Conservation (phyloP, 176 grass and related monocot species). For the Oryza punctata region DNA sequence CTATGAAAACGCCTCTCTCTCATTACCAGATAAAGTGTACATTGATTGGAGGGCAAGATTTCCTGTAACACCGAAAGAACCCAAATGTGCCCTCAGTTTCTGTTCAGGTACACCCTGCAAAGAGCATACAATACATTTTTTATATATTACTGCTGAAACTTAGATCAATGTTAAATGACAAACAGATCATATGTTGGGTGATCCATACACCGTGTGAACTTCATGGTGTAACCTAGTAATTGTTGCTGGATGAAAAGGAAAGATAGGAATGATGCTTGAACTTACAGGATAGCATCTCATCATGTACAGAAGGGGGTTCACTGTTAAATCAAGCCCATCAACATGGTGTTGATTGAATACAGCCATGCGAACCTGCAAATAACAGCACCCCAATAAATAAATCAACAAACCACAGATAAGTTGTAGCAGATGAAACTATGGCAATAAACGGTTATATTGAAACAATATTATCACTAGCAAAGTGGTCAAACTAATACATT, state of each 20-base stretch:
- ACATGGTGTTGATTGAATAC: conserved; percentile 99
- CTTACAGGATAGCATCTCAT: conserved; percentile 95
- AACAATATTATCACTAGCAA: background rate
- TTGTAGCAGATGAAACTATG: background rate
- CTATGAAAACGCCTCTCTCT: background rate
- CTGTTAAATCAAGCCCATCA: conserved; percentile 88
- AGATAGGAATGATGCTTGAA: conserved; percentile 18
- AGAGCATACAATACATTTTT: background rate
- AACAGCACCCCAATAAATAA: background rate
- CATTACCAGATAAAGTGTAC: conserved; percentile 89
- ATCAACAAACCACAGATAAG: conserved; percentile 27
- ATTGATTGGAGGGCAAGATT: conserved; percentile 92
- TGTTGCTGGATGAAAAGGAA: background rate
- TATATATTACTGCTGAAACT: background rate
- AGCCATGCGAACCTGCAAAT: conserved; percentile 85
- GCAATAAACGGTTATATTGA: conserved; percentile 6
- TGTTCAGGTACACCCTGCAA: conserved; percentile 94
- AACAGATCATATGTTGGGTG: background rate
- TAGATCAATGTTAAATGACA: background rate
- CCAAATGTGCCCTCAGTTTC: conserved; percentile 92
- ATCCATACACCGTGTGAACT: background rate
- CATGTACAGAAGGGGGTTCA: conserved; percentile 96
- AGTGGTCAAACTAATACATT: background rate
- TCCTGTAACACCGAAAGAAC: conserved; percentile 86
- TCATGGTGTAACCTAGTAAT: conserved; percentile 15